These are phyloP conservation scores for Amyloporia xantha DNA, from an alignment of 768 basidiomycete genomes.

Conservation along the genomic window DNA sequence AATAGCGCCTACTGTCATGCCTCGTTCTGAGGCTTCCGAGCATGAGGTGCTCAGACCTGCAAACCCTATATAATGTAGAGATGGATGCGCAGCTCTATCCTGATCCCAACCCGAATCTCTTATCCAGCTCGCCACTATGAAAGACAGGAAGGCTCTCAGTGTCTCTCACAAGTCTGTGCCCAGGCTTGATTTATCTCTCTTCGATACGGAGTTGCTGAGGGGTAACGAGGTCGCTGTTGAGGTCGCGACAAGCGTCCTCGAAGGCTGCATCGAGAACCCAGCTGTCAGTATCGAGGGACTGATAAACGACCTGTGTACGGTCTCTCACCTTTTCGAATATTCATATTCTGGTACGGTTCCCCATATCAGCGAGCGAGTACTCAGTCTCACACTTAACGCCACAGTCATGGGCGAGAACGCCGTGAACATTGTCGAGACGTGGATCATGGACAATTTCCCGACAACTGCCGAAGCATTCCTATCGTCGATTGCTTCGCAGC, in stretches of 20 bases:
- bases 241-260: conserved; percentile 4
- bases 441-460: conserved; percentile 4
- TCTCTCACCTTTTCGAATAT: conserved; percentile 7
- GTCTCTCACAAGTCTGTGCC: not conserved
- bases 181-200: not conserved
- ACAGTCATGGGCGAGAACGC: conserved; percentile 1
- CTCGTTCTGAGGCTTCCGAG: too few relatives aligned
- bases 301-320: not conserved
- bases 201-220: not conserved
- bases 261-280: conserved; percentile 1
- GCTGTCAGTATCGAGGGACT: not conserved
- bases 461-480: not conserved
- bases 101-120: too few relatives aligned
- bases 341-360: conserved; percentile 5
- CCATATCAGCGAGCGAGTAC: not conserved
- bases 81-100: too few relatives aligned
- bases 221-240: conserved; percentile 5
- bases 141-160: not conserved
- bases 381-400: not conserved
- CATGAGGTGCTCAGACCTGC: too few relatives aligned
- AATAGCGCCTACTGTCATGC: too few relatives aligned
- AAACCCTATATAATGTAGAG: too few relatives aligned
- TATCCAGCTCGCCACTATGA: too few relatives aligned
- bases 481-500: not conserved
- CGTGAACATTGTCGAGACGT: not conserved